Base-by-base conservation (phyloP, 805 yeast species). In the Myxozyma nipponensis region DNA sequence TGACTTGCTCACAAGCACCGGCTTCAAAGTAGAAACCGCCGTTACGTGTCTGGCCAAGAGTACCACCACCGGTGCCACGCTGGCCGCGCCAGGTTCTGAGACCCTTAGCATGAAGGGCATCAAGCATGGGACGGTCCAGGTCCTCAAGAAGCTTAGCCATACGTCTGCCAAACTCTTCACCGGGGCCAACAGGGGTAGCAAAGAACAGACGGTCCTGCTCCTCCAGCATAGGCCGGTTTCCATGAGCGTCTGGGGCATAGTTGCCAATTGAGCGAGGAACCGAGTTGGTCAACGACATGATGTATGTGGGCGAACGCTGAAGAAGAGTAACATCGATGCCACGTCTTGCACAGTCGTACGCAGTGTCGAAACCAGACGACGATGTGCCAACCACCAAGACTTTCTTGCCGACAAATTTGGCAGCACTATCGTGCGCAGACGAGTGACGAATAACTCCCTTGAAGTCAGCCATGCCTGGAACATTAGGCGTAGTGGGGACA, bases 1-100 rank as follows among this genome's bases (percentile, higher is more conserved):
- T 26, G 9, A 44, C 24, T 6, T 38, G 30, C 43, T 44, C 35
- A 17, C 42, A 44, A 6, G 44, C 44, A 23, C 42, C 44, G 19
- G 47, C 18, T 9, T 44, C 47, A 22, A 44, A 44, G 26, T 44
- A 44, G n/a, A 17, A 44, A n/a, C 47, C 47, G 2, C 47, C 47
- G 22, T 44, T 44, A 6, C 42, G 42, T 18, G 18, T 22, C 28
- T 9, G n/a, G 10, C 25, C 18, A 7, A 44, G 19, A 23, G 15
- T 17, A 6, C 17, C 17, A 22, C 17, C 18, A 6, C 47, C 47
- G 13, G 47, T 3, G 36, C 42, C 42, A 3, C 24, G 32, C n/a
- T 18, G 43, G 7, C 47, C 47, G 10, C 19, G 7, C 25, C 28
- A 5, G 3, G 47, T 44, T 13, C 26, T 17, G 35, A 44, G 24